phyloP scores from a whole-genome alignment of 148 eudicot species.

The Nepenthes mirabilis region DNA sequence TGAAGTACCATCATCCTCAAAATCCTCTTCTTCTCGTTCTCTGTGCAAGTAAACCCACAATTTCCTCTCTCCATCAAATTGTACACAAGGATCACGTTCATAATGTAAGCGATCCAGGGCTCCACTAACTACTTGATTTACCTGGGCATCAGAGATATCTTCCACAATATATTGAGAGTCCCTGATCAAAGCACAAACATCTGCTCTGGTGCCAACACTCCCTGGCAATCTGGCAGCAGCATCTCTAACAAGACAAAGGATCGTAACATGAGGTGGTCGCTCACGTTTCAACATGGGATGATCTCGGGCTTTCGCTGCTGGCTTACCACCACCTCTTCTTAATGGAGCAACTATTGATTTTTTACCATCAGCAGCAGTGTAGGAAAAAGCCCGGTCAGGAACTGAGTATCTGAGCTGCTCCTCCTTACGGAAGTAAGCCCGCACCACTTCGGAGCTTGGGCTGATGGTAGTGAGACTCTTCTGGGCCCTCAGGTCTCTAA shows the following conservation, averaged over 20 bases:
- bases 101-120: conserved; percentile 97
- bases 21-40: conserved; percentile 93
- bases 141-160: conserved; percentile 67
- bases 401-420: conserved; percentile 75
- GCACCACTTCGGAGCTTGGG: conserved; percentile 74
- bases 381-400: conserved; percentile 87
- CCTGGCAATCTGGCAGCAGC: conserved; percentile 96
- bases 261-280: conserved; percentile 93
- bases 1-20: conserved; percentile 96
- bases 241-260: conserved; percentile 95
- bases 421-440: conserved; percentile 69
- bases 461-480: conserved; percentile 79
- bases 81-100: conserved; percentile 96
- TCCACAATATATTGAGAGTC: conserved; percentile 89
- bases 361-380: conserved; percentile 89
- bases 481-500: conserved; percentile 81
- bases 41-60: conserved; percentile 95
- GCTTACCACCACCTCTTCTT: conserved; percentile 95
- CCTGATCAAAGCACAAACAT: conserved; percentile 84
- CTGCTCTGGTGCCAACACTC: conserved; percentile 89
- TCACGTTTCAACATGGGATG: conserved; percentile 86
- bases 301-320: conserved; percentile 91
- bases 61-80: conserved; percentile 75
- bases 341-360: conserved; percentile 93
- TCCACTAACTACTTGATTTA: conserved; percentile 93